phyloP scores from a whole-genome alignment of 345 rosid genomes.

The Combretum micranthum region DNA sequence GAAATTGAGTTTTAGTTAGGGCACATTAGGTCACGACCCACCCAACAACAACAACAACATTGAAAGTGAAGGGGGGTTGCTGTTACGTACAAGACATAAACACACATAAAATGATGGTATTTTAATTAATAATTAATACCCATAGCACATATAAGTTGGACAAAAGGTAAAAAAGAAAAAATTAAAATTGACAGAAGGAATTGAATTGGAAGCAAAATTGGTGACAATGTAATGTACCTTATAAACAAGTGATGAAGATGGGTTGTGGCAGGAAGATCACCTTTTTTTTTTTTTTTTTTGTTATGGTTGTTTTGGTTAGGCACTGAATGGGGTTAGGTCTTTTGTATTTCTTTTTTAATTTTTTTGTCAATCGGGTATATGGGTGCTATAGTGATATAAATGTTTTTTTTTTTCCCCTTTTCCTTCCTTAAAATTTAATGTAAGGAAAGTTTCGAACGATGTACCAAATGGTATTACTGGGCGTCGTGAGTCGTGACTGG shows the following conservation, averaged over 20 bases:
- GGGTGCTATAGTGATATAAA: too few relatives aligned
- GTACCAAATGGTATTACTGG: too few relatives aligned
- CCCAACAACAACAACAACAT: too few relatives aligned
- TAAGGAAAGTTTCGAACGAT: too few relatives aligned
- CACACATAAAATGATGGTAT: not conserved
- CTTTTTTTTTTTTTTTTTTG: too few relatives aligned
- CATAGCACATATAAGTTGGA: slow-evolving; percentile 3
- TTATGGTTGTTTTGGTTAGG: slow-evolving; percentile 16
- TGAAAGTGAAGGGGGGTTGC: slow-evolving; percentile 1
- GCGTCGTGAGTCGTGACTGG: too few relatives aligned
- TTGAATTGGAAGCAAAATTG: slow-evolving; percentile 7
- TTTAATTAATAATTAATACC: too few relatives aligned
- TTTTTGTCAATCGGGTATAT: too few relatives aligned
- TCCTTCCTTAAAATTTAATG: too few relatives aligned
- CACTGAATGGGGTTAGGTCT: not conserved
- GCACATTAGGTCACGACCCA: not conserved
- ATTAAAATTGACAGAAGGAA: not conserved
- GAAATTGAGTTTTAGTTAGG: not conserved
- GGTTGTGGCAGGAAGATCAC: slow-evolving; percentile 16
- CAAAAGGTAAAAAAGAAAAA: slow-evolving; percentile 1
- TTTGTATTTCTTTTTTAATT: not conserved
- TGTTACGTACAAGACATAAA: slow-evolving; percentile 6
- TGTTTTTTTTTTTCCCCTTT: too few relatives aligned
- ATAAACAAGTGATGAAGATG: slow-evolving; percentile 9
- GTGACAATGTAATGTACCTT: slow-evolving; percentile 23